Percentiles rank a stretch among this genome's conserved stretches.
Evolutionary conservation across 768 basidiomycete species (phyloP).

Genomic region (Daedaleopsis sinensis): DNA sequence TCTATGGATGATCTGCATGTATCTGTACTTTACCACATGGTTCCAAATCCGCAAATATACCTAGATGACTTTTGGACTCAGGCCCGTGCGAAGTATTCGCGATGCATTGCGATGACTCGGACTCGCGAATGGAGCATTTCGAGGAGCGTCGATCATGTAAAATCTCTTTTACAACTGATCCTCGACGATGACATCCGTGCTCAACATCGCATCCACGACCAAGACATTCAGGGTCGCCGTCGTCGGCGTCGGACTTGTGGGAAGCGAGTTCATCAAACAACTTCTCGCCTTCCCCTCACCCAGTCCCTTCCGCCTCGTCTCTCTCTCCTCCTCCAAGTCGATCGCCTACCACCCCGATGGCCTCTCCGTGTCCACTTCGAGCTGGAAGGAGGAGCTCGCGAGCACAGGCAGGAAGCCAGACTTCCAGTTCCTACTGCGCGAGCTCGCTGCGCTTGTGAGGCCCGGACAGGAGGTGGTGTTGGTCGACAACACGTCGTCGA

Average conservation of each 20-base stretch:
- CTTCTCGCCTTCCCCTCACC: constrained; percentile 66
- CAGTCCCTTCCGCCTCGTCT: constrained; percentile 62
- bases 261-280: constrained; percentile 84
- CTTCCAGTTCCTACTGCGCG: constrained; percentile 41
- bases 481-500: constrained; percentile 93
- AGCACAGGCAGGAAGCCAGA: constrained; percentile 47
- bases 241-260: constrained; percentile 92
- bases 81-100: background rate
- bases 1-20: constrained; percentile 1
- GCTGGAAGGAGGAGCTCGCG: constrained; percentile 52
- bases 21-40: background rate
- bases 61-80: too few species aligned
- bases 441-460: constrained; percentile 49
- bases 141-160: background rate
- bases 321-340: constrained; percentile 68
- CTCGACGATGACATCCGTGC: constrained; percentile 5
- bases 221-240: constrained; percentile 62
- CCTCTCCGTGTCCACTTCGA: constrained; percentile 42
- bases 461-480: constrained; percentile 61
- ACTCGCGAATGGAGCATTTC: background rate
- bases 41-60: too few species aligned
- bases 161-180: background rate
- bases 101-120: constrained; percentile 11
- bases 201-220: constrained; percentile 17
- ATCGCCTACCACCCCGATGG: constrained; percentile 56